phyloP scores from a whole-genome alignment of 495 filamentous ascomycete genomes.

The Hypoxylon lenormandii region DNA sequence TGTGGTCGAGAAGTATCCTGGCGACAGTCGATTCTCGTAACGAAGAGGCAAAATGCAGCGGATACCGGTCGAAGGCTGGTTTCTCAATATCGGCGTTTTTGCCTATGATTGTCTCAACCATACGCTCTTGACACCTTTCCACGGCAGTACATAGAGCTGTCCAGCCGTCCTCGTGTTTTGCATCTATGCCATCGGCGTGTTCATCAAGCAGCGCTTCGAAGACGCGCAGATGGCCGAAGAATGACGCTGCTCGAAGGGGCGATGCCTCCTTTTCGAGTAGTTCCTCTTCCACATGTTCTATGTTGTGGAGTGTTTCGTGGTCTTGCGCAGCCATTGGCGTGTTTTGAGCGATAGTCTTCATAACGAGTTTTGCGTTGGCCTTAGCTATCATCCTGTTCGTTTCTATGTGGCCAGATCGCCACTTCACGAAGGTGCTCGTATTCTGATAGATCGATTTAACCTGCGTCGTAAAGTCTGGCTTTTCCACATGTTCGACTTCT shows the following conservation, averaged over 20 bases:
- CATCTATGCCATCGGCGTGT: background rate
- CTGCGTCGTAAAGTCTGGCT: background rate
- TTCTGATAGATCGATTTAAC: background rate
- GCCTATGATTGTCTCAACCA: background rate
- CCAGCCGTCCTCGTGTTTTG: background rate
- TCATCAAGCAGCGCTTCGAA: background rate
- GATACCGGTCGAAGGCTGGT: background rate
- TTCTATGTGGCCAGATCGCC: background rate
- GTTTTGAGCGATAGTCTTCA: background rate
- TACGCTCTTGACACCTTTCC: background rate
- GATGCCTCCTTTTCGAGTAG: background rate
- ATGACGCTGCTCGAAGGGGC: conserved; percentile 2
- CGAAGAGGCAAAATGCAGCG: conserved; percentile 1
- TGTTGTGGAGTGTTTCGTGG: background rate
- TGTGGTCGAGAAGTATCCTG: background rate
- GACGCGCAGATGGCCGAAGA: background rate
- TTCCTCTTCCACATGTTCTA: background rate
- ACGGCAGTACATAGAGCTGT: background rate
- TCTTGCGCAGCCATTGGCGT: background rate
- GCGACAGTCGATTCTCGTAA: background rate
- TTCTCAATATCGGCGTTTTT: background rate
- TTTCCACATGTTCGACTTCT: background rate
- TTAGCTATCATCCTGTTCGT: background rate
- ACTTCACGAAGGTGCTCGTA: background rate
- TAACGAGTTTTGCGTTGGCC: background rate